Base-by-base conservation (phyloP, 2,329 filamentous ascomycete genomes). In the Thielaviopsis ethacetica region DNA sequence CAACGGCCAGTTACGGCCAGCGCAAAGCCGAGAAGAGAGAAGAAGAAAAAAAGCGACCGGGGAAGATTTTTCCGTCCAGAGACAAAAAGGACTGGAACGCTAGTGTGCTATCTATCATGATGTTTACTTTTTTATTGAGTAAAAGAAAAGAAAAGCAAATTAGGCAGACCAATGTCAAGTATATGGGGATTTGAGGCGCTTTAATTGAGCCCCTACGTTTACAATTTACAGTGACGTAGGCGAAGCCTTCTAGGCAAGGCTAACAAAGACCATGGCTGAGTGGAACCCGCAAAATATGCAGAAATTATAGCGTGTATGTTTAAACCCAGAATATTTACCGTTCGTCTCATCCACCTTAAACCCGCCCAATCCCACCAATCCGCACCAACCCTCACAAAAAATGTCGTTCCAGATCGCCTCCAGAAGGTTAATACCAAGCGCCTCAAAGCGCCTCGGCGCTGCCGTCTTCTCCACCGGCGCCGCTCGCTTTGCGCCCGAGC, bases 401-500 rank as follows among this genome's bases (percentile, higher is more conserved):
- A 59, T 59, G 58, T 56, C 21, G 13, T 21, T 47, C 19, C 49
- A 53, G 22, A 21, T 52, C 19, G 44, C 13, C 1, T 47, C 51
- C 12, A 27, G 41, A 17, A 51, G 41, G 12, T 6, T 60, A 7
- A 17, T 44, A 10, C 41, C 41, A 12, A 26, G 2, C 24, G 59
- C 26, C 5, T 19, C 38, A 19, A 21, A 41, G 26, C 55, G n/a
- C n/a, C n/a, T 54, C 22, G 19, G 50, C 19, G 12, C 56, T 80
- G 78, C 65, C 66, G 38, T 50, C 61, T 74, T 56, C 81, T 78
- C 68, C 76, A 78, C 71, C 76, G 75, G 68, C 75, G 76, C 58
- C 70, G 71, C 56, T 68, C 71, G 27, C 76, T 82, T 63, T 71
- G 71, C 38, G 13, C 38, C 38, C 7, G 38, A 44, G 5, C 10